Evolutionary conservation across 2,329 filamentous ascomycete species (phyloP), one percentile per base, ranked within the genome.

Genomic region (Xylariaceae sp.): DNA sequence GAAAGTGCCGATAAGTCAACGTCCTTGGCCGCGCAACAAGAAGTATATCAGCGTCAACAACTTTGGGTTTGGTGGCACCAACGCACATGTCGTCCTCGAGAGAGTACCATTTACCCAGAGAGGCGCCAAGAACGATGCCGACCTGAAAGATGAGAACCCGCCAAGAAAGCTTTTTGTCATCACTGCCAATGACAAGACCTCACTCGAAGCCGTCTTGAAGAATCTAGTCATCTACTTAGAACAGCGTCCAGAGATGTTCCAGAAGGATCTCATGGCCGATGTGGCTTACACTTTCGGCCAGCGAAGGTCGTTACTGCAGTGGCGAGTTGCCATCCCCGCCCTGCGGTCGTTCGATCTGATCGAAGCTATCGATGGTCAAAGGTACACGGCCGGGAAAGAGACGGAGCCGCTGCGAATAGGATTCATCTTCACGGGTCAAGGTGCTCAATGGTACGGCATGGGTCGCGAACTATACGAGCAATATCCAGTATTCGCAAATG

Each of bases 221-320:
- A 65, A 63, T 36, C 49, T 65, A 4, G 63, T 68, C 22, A 60
- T 68, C 28, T 69, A 67, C 40, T 49, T 69, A 12, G 66, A 69
- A 41, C 65, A 68, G 45, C 55, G 65, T 17, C 66, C 66, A 0
- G 66, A 68, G 44, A 65, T 68, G 52, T 69, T 68, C 52, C 65
- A 69, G 42, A 63, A 63, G 33, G 62, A 64, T 34, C 50, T 76
- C 9, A 66, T 74, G 48, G 59, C 62, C 9, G 66, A 75, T 44
- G 51, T 75, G 16, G 68, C 71, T 4, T 74, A 74, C 46, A 75
- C 72, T 0, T 54, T 75, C 1, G 65, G 68, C 11, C 64, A 72
- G 48, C 61, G 70, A 12, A 60, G 71, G 22, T 68, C 70, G 2
- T 57, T 67, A 17, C 55, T 73, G 16, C 62, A 64, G 31, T 72